phyloP scores from a whole-genome alignment of 2,329 filamentous ascomycete genomes.

The Boeremia exigua region DNA sequence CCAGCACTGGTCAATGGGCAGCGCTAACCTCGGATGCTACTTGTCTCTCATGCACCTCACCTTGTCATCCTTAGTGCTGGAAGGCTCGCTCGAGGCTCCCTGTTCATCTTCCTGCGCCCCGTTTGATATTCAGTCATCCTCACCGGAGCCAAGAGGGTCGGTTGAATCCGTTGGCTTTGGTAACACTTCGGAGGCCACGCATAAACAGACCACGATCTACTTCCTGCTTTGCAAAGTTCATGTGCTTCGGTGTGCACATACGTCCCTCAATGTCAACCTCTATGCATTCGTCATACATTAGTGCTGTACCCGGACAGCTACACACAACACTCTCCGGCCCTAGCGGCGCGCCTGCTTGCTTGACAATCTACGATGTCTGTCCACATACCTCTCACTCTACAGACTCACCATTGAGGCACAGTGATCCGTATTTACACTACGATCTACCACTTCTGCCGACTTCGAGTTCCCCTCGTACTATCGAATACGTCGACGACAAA shows the following conservation, averaged over 20 bases:
- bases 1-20: not conserved
- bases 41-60: not conserved
- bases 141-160: not conserved
- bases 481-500: not conserved
- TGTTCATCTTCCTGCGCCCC: not conserved
- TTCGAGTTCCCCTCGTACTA: not conserved
- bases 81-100: not conserved
- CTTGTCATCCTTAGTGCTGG: not conserved
- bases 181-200: not conserved
- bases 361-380: conserved; percentile 8
- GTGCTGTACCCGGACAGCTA: not conserved
- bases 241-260: not conserved
- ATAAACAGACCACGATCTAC: not conserved
- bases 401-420: not conserved
- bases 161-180: not conserved
- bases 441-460: not conserved
- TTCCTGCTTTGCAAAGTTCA: not conserved
- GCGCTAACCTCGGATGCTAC: not conserved
- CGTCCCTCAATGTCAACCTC: not conserved
- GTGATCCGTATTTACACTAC: not conserved
- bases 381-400: not conserved
- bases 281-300: conserved; percentile 1
- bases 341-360: conserved; percentile 1
- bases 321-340: conserved; percentile 1
- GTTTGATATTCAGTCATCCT: not conserved